These are phyloP conservation scores for Amaranthus tricolor DNA, from an alignment of 179 eudicot genomes.

Conservation along the genomic window DNA sequence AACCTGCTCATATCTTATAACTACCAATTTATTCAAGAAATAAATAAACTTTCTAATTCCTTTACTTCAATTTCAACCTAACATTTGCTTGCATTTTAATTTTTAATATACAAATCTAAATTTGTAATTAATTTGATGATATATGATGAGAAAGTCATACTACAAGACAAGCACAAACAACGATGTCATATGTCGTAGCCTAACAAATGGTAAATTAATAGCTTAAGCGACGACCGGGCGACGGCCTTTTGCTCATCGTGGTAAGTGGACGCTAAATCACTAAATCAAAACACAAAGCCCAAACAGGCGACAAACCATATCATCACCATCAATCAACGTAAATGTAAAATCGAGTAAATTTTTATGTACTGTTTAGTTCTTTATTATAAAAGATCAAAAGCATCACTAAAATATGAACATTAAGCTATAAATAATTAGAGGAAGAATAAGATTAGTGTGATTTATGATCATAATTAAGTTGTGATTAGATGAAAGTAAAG, in stretches of 20 bases:
- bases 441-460: not conserved
- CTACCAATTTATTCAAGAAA: not conserved
- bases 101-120: not conserved
- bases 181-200: too few relatives aligned
- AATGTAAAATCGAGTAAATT: too few relatives aligned
- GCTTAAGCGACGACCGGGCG: too few relatives aligned
- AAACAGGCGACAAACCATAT: too few relatives aligned
- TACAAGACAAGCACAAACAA: not conserved
- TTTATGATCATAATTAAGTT: not conserved
- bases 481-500: not conserved
- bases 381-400: not conserved
- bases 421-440: not conserved
- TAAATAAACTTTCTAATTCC: slow-evolving; percentile 5
- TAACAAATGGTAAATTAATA: too few relatives aligned
- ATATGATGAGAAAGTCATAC: slow-evolving; percentile 1
- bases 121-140: not conserved
- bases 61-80: not conserved
- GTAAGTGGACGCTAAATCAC: too few relatives aligned
- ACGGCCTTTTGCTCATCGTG: too few relatives aligned
- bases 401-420: too few relatives aligned
- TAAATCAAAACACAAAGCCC: too few relatives aligned
- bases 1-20: slow-evolving; percentile 14
- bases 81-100: not conserved
- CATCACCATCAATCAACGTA: too few relatives aligned
- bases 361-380: too few relatives aligned